Percentiles rank a stretch among this genome's conserved stretches.
Conservation (phyloP, 805 yeast species). For the Myxozyma sirexii region DNA sequence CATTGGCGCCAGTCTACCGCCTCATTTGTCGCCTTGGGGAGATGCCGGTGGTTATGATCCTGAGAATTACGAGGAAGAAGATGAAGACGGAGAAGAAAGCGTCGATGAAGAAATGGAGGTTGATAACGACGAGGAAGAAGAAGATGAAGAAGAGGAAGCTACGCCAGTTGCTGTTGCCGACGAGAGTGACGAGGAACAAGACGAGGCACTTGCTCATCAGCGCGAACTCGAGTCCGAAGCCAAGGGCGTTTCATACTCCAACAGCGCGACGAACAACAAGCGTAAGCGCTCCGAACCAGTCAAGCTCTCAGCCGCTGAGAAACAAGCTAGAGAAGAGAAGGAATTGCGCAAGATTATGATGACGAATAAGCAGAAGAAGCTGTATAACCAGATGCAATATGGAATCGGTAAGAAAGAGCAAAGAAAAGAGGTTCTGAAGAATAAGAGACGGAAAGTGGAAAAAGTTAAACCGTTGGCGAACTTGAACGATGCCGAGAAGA, state of each 20-base stretch:
- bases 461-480: slow-evolving; percentile 6
- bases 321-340: slow-evolving; percentile 73
- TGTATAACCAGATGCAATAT: slow-evolving; percentile 93
- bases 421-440: slow-evolving; percentile 66
- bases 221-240: slow-evolving; percentile 90
- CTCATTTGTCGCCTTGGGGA: slow-evolving; percentile 99
- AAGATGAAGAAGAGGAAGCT: slow-evolving; percentile 35
- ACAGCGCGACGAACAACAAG: slow-evolving; percentile 38
- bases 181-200: slow-evolving; percentile 49
- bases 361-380: slow-evolving; percentile 92
- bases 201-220: slow-evolving; percentile 54
- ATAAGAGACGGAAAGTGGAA: slow-evolving; percentile 48
- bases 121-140: slow-evolving; percentile 56
- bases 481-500: slow-evolving; percentile 8
- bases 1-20: slow-evolving; percentile 94
- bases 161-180: slow-evolving; percentile 31
- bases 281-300: slow-evolving; percentile 41
- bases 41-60: slow-evolving; percentile 92
- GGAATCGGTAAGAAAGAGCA: slow-evolving; percentile 81
- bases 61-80: slow-evolving; percentile 58
- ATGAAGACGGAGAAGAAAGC: slow-evolving; percentile 55
- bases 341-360: slow-evolving; percentile 95
- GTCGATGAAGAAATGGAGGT: slow-evolving; percentile 57
- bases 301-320: slow-evolving; percentile 48
- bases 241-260: slow-evolving; percentile 74